Percentiles rank a stretch among this genome's conserved stretches.
Evolutionary conservation across 495 filamentous ascomycete genomes (phyloP).

Genomic region (Podospora comata): DNA sequence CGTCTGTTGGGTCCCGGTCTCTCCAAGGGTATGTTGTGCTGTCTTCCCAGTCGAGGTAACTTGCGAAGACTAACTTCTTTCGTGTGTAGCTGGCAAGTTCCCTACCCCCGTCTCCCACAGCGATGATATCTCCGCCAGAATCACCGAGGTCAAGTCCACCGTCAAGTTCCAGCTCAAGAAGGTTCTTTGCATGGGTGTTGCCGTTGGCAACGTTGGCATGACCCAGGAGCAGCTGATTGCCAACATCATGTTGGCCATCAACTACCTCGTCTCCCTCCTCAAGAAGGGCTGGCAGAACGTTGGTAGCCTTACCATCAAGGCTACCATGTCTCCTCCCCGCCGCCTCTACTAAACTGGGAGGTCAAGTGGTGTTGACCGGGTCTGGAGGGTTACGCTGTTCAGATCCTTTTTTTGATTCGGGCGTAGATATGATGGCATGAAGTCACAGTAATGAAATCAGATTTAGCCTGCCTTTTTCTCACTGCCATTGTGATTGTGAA

Average conservation of each 20-base stretch:
- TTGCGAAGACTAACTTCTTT: conserved; percentile 18
- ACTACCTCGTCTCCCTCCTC: conserved; percentile 96
- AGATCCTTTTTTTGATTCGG: not conserved
- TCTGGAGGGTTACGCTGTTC: conserved; percentile 1
- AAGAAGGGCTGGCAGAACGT: conserved; percentile 99
- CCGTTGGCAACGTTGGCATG: conserved; percentile 97
- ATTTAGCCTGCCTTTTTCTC: not conserved
- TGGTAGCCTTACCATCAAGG: conserved; percentile 98
- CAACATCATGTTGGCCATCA: conserved; percentile 97
- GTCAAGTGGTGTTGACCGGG: not conserved
- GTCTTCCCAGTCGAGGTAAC: not conserved
- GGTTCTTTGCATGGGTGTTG: conserved; percentile 98
- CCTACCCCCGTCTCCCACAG: conserved; percentile 93
- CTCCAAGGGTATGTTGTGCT: conserved; percentile 64
- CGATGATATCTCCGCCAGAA: conserved; percentile 88
- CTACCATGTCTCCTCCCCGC: conserved; percentile 88
- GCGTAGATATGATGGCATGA: conserved; percentile 8
- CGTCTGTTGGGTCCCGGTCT: conserved; percentile 98
- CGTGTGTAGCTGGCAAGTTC: conserved; percentile 85
- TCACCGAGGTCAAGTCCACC: conserved; percentile 98
- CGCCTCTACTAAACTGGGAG: conserved; percentile 11
- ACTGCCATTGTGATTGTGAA: not conserved
- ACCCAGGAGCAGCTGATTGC: conserved; percentile 89
- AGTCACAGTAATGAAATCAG: conserved; percentile 6
- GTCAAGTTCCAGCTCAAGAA: conserved; percentile 99